Evolutionary conservation across 2,329 filamentous ascomycete species (phyloP), one percentile per base, ranked within the genome.

Genomic region (Mollisiaceae sp.): DNA sequence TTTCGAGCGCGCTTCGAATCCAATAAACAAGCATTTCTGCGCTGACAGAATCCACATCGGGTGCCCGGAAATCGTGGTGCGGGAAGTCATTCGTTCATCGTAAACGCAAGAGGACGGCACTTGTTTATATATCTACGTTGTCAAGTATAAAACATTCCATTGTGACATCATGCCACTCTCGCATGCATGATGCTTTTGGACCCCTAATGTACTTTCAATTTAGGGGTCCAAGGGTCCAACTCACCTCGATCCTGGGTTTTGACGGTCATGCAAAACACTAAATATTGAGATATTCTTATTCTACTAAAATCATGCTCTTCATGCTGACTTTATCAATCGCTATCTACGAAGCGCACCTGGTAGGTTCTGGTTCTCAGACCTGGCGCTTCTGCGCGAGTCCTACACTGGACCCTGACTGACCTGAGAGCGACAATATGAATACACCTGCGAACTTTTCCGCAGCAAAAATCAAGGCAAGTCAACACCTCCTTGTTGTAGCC

Each of bases 401-500:
- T n/a, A n/a, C n/a, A n/a, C n/a, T n/a, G n/a, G 27, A 3, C 6
- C 27, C 27, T 32, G 27, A 32, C 27, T 32, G 3, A 32, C 27
- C 6, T 32, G 27, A 6, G 6, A 32, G 27, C 27, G 6, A 6
- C 27, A 32, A 32, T 32, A 32, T 32, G 43, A 22, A 20, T n/a
- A 47, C 2, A n/a, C 43, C 43, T 22, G 3, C 15, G 2, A 47
- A 32, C 27, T 32, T 3, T 6, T 6, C 27, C 5, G 9, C 4
- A 8, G 15, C 11, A 4, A 12, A 12, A 24, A 12, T 54, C 24
- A 54, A 54, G 62, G 62, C 35, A 59, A 20, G 52, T 43, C 5
- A n/a, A 55, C 45, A 14, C 63, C 63, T 2, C 63, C 59, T 18
- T 24, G 35, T 8, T 24, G n/a, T n/a, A 58, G n/a, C 59, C 59